Evolutionary conservation across 148 eudicot genomes (phyloP).

Genomic region (Rhododendron henanense): DNA sequence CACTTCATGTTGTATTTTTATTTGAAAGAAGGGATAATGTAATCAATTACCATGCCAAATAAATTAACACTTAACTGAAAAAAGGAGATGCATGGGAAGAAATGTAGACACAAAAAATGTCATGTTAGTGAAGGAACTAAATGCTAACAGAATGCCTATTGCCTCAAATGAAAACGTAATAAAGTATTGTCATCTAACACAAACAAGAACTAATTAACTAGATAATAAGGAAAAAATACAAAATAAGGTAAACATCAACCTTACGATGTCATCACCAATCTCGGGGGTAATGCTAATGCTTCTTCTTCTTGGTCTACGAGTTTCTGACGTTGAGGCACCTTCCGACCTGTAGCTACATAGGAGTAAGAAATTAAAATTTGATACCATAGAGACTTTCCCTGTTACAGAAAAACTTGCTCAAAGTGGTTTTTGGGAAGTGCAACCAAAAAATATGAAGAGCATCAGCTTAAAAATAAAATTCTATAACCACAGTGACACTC

Average conservation of each 20-base stretch:
- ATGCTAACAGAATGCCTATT: not conserved
- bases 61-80: not conserved
- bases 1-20: not conserved
- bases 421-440: not conserved
- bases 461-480: not conserved
- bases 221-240: not conserved
- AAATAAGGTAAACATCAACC: slow-evolving; percentile 40
- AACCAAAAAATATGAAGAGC: not conserved
- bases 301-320: slow-evolving; percentile 79
- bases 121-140: not conserved
- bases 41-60: not conserved
- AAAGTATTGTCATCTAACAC: not conserved
- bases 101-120: not conserved
- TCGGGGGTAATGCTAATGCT: slow-evolving; percentile 98
- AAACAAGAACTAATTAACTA: not conserved
- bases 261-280: slow-evolving; percentile 96
- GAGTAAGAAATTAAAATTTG: not conserved
- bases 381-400: not conserved
- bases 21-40: not conserved
- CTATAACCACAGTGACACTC: not conserved
- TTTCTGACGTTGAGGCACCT: slow-evolving; percentile 68
- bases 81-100: not conserved
- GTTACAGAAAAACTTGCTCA: not conserved
- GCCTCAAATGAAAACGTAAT: not conserved
- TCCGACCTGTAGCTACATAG: slow-evolving; percentile 52